Evolutionary conservation across 768 basidiomycete species (phyloP), one percentile per base, ranked within the genome.

Genomic region (Termitomyces heimii): DNA sequence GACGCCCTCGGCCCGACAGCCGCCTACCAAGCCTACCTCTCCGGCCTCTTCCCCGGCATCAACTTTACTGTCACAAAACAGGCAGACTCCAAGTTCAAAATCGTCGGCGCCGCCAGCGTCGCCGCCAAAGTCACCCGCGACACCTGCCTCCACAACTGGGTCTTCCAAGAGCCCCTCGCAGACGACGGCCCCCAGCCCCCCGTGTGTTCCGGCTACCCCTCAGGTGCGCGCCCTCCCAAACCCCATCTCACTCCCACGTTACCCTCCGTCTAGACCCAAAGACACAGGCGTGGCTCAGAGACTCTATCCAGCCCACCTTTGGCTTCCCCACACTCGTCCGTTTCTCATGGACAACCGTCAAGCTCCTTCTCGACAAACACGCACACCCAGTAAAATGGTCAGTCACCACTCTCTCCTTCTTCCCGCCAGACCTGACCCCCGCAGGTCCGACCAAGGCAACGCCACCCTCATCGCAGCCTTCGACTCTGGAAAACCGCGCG

Each of bases 71-170:
- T 99, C 24, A 82, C 86, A 10, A 83, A 85, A 28, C 98, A 99
- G 71, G 97, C 97, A 16, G 97, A 99, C 67, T 86, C 87, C n/a
- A 85, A 91, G 60, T 99, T 84, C 80, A 97, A 94, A 66, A 95
- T 99, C 58, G 97, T 99, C 58, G 89, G 93, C 22, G 97, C 97
- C 6, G 97, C 96, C 1, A 94, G 92, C 68, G 92, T 98, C n/a
- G 94, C 94, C 2, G 97, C 97, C 2, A 99, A 99, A 72, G 94
- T 96, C 28, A 98, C 95, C 0, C 79, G 96, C 55, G 96, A 98
- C 66, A 84, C 88, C 7, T 94, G 93, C 70, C 77, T 98, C 20
- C 88, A 95, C 59, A 79, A 79, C 3, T 98, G 96, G 96, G 66
- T 77, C 10, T 95, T 86, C 61, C 84, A 90, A 69, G 91, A 92